Base-by-base conservation (phyloP, 768 basidiomycete species). In the Boletus patriciae region DNA sequence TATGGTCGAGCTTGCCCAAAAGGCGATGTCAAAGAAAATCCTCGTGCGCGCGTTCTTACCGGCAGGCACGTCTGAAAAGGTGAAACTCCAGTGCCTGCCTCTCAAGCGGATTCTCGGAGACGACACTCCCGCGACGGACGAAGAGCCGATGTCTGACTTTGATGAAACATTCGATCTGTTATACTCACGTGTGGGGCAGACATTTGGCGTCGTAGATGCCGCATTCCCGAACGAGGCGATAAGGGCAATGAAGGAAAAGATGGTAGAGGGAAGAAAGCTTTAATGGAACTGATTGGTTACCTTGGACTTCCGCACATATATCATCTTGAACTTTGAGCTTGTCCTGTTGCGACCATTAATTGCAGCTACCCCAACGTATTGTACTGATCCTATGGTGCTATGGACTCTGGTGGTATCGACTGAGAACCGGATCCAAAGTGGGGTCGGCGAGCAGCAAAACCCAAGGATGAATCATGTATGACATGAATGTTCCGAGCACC, bases 11-110 rank as follows among this genome's bases (percentile, higher is more conserved):
- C 54, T 72, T 5, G 70, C 66, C 37, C 64, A 59, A 23, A 66
- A 60, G 40, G 59, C 69, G 46, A 23, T 55, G 11, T 53, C 56
- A 21, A 68, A 56, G 21, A 59, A 52, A 16, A 29, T 72, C 23
- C 64, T 72, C 33, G 55, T 72, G 21, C 69, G 69, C 40, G 64
- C 70, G 23, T 61, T 72, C 46, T 58, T 70, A 12, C 69, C 69
- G 7, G 62, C 58, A 8, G 69, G 69, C 29, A 59, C 56, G 13
- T 61, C 62, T 6, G 55, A 59, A 8, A 72, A 59, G 33, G 62
- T 70, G 23, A 66, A 66, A 33, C 52, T 70, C 31, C 71, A 66
- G 37, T 62, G 65, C 21, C 46, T 65, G 25, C 65, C 69, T 44
- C 55, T 70, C 38, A 57, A 57, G 21, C 54, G 58, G 41, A 19